These are phyloP conservation scores for Luvunga scandens DNA, from an alignment of 345 rosid genomes.

Conservation along the genomic window DNA sequence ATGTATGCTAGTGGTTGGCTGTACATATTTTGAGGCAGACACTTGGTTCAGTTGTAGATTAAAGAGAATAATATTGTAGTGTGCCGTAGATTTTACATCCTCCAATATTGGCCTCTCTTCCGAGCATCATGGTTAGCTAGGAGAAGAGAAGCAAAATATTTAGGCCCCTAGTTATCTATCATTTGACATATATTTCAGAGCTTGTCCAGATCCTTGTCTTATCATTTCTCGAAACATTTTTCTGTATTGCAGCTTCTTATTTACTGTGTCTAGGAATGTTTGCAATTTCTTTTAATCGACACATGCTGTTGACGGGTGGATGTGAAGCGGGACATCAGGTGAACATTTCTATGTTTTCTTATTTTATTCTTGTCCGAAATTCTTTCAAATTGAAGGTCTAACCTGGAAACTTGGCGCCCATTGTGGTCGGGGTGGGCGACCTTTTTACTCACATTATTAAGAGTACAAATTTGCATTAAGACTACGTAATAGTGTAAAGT, in stretches of 20 bases:
- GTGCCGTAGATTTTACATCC: conserved; percentile 13
- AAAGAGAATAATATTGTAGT: conserved; percentile 8
- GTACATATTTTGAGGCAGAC: conserved; percentile 39
- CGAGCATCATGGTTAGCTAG: conserved; percentile 4
- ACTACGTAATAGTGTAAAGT: too few relatives aligned
- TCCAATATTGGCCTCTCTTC: conserved; percentile 5
- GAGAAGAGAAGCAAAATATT: conserved; percentile 10
- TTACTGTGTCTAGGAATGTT: not conserved
- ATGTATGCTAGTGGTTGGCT: conserved; percentile 22
- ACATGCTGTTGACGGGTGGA: too few relatives aligned
- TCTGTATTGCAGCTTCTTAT: not conserved
- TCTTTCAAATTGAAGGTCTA: too few relatives aligned
- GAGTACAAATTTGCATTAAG: too few relatives aligned
- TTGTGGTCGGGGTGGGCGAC: too few relatives aligned
- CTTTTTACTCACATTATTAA: too few relatives aligned
- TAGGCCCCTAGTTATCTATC: not conserved
- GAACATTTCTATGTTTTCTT: too few relatives aligned
- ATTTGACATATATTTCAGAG: not conserved
- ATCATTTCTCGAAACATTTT: not conserved
- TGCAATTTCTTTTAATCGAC: not conserved
- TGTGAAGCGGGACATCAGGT: too few relatives aligned
- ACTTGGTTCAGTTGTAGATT: conserved; percentile 26
- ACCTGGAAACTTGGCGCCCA: too few relatives aligned
- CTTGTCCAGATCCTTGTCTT: not conserved
- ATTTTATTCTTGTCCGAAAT: too few relatives aligned